Evolutionary conservation across 2,329 filamentous ascomycete species (phyloP), one percentile per base, ranked within the genome.

Genomic region (Colletotrichum agaves): DNA sequence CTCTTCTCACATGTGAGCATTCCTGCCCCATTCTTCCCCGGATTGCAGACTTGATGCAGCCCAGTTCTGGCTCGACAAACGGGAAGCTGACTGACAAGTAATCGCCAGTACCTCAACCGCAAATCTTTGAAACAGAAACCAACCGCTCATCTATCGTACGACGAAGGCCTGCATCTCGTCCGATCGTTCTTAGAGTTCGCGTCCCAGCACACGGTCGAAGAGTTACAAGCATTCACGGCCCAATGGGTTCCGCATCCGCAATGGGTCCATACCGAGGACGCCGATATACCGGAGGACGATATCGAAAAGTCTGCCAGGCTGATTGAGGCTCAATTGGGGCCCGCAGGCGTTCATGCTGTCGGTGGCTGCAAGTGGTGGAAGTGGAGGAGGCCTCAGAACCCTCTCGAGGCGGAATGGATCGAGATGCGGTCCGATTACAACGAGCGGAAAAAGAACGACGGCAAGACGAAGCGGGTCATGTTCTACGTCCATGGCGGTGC

Each of bases 401-500:
- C 89, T 1, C 81, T 98, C 31, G 89, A 89, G 74, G 94, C 92
- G 0, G 95, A 99, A 77, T 98, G 94, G 95, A 93, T 99, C 72
- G 96, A 98, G 84, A 98, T 98, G 94, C 90, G 88, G 72, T 85
- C 89, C 58, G 91, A 98, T 77, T 91, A 93, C 74, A 84, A 91
- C 68, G 89, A 91, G 75, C 88, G 93, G 64, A 90, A 90, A 76
- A 87, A 87, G 74, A 80, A 81, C 0, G 81, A 81, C 15, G 87
- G 88, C 55, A 84, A 85, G 21, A 87, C 87, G 17, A 90, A 89
- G 72, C 89, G 94, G 59, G 89, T 97, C 65, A 97, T 98, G 88
- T 83, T 99, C 23, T 98, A 98, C 79, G 85, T 98, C 21, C 96
- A 98, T 75, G 96, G 96, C 13, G 95, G 95, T 6, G 95, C 92